phyloP scores from a whole-genome alignment of 108 stramenopile genomes.

The Chaetoceros tenuissimus region DNA sequence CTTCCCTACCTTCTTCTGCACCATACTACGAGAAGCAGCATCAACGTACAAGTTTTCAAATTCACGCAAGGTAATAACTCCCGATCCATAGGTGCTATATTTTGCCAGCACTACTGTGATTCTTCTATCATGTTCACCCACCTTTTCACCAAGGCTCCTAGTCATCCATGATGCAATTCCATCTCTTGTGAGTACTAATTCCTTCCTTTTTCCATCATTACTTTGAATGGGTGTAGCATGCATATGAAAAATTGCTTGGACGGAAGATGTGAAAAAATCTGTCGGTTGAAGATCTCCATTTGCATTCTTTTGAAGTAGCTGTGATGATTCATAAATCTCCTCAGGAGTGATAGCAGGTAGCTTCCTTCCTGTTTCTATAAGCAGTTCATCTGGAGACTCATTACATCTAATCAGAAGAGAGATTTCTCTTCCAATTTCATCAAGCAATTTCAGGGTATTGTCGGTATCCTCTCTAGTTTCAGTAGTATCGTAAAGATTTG shows the following conservation, averaged over 20 bases:
- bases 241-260: constrained; percentile 43
- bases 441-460: not conserved
- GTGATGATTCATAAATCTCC: constrained; percentile 30
- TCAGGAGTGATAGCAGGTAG: constrained; percentile 47
- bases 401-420: constrained; percentile 69
- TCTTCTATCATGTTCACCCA: constrained; percentile 51
- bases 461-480: not conserved
- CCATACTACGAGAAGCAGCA: constrained; percentile 10
- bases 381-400: constrained; percentile 42
- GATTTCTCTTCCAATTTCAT: constrained; percentile 53
- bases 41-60: constrained; percentile 50
- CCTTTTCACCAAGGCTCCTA: constrained; percentile 21
- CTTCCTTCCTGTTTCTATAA: constrained; percentile 47
- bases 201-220: not conserved
- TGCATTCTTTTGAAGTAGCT: constrained; percentile 21
- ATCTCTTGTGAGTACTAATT: constrained; percentile 17
- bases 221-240: constrained; percentile 24
- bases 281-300: constrained; percentile 25
- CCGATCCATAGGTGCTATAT: constrained; percentile 46
- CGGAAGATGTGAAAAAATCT: constrained; percentile 40
- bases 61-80: constrained; percentile 37
- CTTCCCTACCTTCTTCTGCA: constrained; percentile 2
- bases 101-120: constrained; percentile 38
- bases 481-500: not conserved
- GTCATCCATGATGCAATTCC: constrained; percentile 63